Base-by-base conservation (phyloP, 495 filamentous ascomycete genomes). In the Penicillium samsonianum region DNA sequence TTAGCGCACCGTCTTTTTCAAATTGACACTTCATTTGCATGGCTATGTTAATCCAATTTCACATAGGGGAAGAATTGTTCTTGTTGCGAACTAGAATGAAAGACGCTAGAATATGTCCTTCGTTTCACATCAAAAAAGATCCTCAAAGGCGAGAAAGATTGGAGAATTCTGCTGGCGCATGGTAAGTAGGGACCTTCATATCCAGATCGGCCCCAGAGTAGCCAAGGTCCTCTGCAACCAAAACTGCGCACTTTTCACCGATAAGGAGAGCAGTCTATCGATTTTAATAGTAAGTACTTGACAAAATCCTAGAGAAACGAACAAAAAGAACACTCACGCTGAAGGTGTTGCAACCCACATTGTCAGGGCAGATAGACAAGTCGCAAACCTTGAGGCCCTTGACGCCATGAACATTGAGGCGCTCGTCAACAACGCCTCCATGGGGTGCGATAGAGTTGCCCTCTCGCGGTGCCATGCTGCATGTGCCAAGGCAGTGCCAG, bases 381-480 rank as follows among this genome's bases (percentile, higher is more conserved):
- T 92, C 90, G 14, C 88, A 88, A 41, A 91, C 87, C 78, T 92
- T 92, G 47, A 94, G 82, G 16, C 86, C 85, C 73, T 90, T 81
- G 30, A 91, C 87, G 52, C 89, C 90, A 64, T 92, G 84, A 40
- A 92, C 89, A 61, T 91, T 92, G 50, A 92, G 78, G 30, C 88
- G 82, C 62, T 89, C 87, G 66, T 94, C 89, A 3, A 94, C 70
- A 3, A 92, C 90, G 40, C 89, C 89, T 26, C 68, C 71, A 63
- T 91, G 87, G 64, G 88, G 88, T 63, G 90, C 88, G 59, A 91
- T 89, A 58, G 82, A 85, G 75, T 89, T 92, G 46, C 89, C 89
- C 46, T 91, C 84, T 46, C 77, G 81, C 19, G 90, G 90, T 0
- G 88, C 88, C 89, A 94, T 94, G 55, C 84, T 88, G 76, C 88